Evolutionary conservation across 768 basidiomycete genomes (phyloP).

Genomic region (Lactifluus volemus): DNA sequence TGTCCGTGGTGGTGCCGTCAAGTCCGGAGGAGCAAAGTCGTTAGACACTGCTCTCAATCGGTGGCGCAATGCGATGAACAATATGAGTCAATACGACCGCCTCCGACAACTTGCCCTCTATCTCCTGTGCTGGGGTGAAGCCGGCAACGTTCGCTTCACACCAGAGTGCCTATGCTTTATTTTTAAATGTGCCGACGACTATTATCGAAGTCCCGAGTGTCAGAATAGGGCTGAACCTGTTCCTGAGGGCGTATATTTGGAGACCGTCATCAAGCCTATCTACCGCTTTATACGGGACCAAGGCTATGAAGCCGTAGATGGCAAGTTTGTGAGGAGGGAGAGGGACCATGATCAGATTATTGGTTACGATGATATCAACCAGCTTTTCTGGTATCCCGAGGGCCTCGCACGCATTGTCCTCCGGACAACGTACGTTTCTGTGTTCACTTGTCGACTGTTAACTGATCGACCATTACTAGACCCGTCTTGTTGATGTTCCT

Average conservation of each 20-base stretch:
- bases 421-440: conserved; percentile 63
- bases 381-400: conserved; percentile 99
- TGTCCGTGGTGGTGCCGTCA: conserved; percentile 54
- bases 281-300: conserved; percentile 97
- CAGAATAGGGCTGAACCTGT: conserved; percentile 91
- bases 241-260: conserved; percentile 89
- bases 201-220: conserved; percentile 96
- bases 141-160: conserved; percentile 92
- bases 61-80: conserved; percentile 98
- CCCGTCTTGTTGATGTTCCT: conserved; percentile 83
- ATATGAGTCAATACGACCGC: conserved; percentile 98
- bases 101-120: conserved; percentile 94
- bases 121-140: conserved; percentile 97
- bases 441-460: background rate
- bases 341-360: conserved; percentile 93
- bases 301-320: conserved; percentile 91
- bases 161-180: conserved; percentile 98
- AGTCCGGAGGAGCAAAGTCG: conserved; percentile 58
- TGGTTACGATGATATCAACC: conserved; percentile 99
- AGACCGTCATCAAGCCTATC: conserved; percentile 85
- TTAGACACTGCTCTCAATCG: conserved; percentile 89
- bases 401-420: conserved; percentile 90
- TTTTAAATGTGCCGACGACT: conserved; percentile 99
- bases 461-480: conserved; percentile 35
- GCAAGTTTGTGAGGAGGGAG: conserved; percentile 90